phyloP scores from a whole-genome alignment of 2,329 filamentous ascomycete genomes.

The Sporothrix euskadiensis region DNA sequence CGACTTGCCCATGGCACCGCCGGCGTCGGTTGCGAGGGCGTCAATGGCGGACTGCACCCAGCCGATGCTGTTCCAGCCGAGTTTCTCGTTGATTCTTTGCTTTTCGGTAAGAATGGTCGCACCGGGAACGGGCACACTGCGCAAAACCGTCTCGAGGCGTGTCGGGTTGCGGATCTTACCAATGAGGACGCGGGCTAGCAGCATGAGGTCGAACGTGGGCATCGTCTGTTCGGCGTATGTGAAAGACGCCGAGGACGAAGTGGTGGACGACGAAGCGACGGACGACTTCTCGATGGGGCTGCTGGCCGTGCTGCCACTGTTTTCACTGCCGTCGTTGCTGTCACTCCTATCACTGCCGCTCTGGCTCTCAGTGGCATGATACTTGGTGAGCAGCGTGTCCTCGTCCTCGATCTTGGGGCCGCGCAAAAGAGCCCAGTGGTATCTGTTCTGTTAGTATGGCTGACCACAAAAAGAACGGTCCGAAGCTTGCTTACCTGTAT shows the following conservation, averaged over 20 bases:
- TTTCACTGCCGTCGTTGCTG: background rate
- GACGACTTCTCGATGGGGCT: background rate
- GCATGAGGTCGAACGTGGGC: slow-evolving; percentile 3
- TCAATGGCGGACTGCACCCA: slow-evolving; percentile 19
- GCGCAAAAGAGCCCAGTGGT: slow-evolving; percentile 21
- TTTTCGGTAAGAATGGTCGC: background rate
- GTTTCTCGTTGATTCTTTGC: background rate
- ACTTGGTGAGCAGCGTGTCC: slow-evolving; percentile 13
- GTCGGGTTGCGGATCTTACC: slow-evolving; percentile 12
- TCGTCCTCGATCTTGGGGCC: slow-evolving; percentile 22
- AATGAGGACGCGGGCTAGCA: slow-evolving; percentile 22
- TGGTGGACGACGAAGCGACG: background rate
- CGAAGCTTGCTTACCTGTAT: background rate
- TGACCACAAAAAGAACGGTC: background rate
- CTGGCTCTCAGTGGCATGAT: slow-evolving; percentile 19
- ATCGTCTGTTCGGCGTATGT: slow-evolving; percentile 14
- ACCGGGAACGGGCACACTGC: background rate
- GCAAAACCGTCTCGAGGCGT: slow-evolving; percentile 17
- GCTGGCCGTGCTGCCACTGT: slow-evolving; percentile 6
- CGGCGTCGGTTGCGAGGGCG: background rate
- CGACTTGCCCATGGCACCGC: slow-evolving; percentile 17
- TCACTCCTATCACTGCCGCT: background rate
- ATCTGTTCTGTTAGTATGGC: slow-evolving; percentile 11
- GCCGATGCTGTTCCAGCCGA: slow-evolving; percentile 18
- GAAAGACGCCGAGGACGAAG: background rate